Percentiles rank a stretch among this genome's conserved stretches.
These are phyloP conservation scores for Capronia americana DNA, from an alignment of 2,329 filamentous ascomycete species.

Conservation along the genomic window DNA sequence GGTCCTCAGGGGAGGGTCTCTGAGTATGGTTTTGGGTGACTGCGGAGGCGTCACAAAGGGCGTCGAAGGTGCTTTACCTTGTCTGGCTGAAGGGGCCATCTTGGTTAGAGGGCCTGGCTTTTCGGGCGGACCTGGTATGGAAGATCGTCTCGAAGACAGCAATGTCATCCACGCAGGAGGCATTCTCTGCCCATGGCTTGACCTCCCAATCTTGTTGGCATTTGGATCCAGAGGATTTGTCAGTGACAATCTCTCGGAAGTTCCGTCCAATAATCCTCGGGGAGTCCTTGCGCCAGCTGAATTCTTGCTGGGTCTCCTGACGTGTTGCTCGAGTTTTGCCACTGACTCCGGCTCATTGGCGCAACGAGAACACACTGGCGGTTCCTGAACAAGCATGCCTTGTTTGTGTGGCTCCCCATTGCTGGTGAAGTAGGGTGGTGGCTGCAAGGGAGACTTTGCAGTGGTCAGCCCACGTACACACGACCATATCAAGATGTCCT, in stretches of 20 bases:
- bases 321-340: constrained; percentile 37
- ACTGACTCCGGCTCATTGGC: constrained; percentile 29
- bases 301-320: constrained; percentile 13
- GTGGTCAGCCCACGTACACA: background rate
- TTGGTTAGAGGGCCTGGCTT: background rate
- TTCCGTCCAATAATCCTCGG: constrained; percentile 12
- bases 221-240: constrained; percentile 23
- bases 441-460: constrained; percentile 31
- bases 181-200: constrained; percentile 2
- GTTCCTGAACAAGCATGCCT: constrained; percentile 32
- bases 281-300: constrained; percentile 11
- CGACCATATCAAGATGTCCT: background rate
- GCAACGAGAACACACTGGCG: constrained; percentile 37
- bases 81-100: constrained; percentile 7
- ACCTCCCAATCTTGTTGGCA: constrained; percentile 10
- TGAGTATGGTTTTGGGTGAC: background rate
- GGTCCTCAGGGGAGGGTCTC: background rate
- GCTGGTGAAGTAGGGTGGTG: constrained; percentile 33
- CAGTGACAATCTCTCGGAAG: constrained; percentile 24
- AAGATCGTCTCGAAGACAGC: constrained; percentile 24
- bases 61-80: constrained; percentile 6
- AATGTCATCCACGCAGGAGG: constrained; percentile 34
- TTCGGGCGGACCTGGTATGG: background rate
- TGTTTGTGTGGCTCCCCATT: constrained; percentile 31
- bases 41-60: constrained; percentile 26